Evolutionary conservation across 495 filamentous ascomycete genomes (phyloP).

Genomic region (Saxophila tyrrhenica): DNA sequence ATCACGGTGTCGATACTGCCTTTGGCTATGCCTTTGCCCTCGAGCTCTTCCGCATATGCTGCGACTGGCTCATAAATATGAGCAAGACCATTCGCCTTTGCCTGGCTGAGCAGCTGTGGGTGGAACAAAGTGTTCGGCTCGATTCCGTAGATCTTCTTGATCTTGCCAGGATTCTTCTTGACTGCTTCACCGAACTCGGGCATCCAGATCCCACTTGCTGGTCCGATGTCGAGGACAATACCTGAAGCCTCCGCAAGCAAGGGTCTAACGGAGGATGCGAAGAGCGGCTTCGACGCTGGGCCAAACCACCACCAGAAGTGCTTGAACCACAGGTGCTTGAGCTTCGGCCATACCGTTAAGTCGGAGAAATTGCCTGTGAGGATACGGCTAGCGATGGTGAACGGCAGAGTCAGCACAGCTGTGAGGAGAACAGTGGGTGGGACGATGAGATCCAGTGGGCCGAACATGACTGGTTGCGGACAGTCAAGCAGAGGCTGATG

Average conservation of each 20-base stretch:
- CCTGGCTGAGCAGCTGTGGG: conserved; percentile 32
- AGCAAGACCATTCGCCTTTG: conserved; percentile 38
- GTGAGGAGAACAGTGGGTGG: not conserved
- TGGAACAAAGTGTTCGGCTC: conserved; percentile 53
- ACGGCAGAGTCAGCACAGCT: not conserved
- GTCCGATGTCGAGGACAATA: conserved; percentile 37
- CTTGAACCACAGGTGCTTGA: conserved; percentile 7
- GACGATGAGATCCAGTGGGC: conserved; percentile 5
- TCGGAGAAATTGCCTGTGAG: not conserved
- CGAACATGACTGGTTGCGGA: not conserved
- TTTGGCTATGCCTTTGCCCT: conserved; percentile 34
- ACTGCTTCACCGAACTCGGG: conserved; percentile 23
- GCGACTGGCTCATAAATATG: conserved; percentile 53
- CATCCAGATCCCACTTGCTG: conserved; percentile 38
- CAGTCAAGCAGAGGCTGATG: too few species aligned
- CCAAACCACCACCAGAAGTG: conserved; percentile 6
- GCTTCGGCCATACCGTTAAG: not conserved
- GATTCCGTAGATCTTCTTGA: conserved; percentile 51
- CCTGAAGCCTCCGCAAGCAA: conserved; percentile 19
- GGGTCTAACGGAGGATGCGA: not conserved
- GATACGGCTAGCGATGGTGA: not conserved
- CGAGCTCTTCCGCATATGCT: conserved; percentile 45
- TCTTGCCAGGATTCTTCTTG: conserved; percentile 12
- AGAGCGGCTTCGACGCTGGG: not conserved
- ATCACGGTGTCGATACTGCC: conserved; percentile 55